phyloP scores from a whole-genome alignment of 2,329 filamentous ascomycete species.

The Neoscytalidium dimidiatum region DNA sequence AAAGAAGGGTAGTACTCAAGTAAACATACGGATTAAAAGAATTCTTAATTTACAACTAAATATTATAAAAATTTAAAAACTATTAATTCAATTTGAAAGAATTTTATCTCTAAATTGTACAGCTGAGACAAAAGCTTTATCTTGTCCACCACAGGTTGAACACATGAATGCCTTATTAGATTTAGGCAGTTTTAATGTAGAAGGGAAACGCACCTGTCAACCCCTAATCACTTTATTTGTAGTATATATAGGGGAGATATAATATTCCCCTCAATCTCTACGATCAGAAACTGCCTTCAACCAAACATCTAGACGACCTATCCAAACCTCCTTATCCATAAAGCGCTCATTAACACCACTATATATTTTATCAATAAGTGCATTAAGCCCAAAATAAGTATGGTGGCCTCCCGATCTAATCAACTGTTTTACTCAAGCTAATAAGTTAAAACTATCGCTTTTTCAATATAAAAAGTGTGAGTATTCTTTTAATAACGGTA shows the following conservation, averaged over 20 bases:
- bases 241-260: neutral
- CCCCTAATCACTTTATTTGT: neutral
- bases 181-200: neutral
- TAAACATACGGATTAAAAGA: no score
- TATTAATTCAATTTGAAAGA: constrained; percentile 12
- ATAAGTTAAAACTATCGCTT: neutral
- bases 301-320: neutral
- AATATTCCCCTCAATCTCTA: neutral
- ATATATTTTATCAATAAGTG: no score
- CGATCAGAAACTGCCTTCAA: neutral
- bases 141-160: neutral
- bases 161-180: neutral
- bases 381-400: neutral
- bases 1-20: no score
- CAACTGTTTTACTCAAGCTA: neutral
- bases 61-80: constrained; percentile 6
- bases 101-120: neutral
- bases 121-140: neutral
- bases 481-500: neutral
- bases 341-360: no score
- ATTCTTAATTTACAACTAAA: no score
- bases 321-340: no score
- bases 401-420: neutral
- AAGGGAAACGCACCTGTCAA: neutral
- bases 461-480: neutral